Evolutionary conservation across 2,329 filamentous ascomycete genomes (phyloP), one percentile per base, ranked within the genome.

Genomic region (Colletotrichum phormii): DNA sequence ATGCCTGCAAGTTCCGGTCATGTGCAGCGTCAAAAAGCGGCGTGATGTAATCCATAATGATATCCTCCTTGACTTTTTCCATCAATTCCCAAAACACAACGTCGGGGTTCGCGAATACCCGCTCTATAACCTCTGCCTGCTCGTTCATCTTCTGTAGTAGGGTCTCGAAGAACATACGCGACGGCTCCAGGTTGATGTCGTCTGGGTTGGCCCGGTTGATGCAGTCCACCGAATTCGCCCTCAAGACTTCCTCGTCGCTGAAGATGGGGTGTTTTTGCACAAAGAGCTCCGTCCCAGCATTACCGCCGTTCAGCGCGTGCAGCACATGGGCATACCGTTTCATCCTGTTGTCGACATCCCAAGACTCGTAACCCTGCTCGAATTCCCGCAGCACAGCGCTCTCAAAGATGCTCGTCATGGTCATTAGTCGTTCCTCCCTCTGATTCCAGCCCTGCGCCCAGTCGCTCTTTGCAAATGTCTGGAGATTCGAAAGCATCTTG

Each of bases 301-400:
- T 87, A 18, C 95, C 95, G 31, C 94, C 95, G 80, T 97, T 97
- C 57, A 99, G 86, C 2, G 89, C 89, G 71, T 94, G 91, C 69
- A 99, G 84, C 18, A 99, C 95, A 77, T 95, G 91, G 2, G 95
- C 95, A 82, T 98, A 98, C 78, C 93, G 90, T 76, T 89, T 91
- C 96, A 98, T 98, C 66, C 92, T 89, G 2, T 94, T 95, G 75
- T 97, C 93, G 66, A 97, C 91, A 80, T 99, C 96, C 84, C 93
- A 94, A 55, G 91, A 92, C 80, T 97, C 94, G 76, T 97, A 97
- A 4, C 95, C 97, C 79, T 97, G 93, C 82, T 97, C 94, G 77
- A 99, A 99, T 81, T 99, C 97, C 61, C 93, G 90, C 64, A 98
- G 84, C 4, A 97, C 95, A 4, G 95, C 95, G 69, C 92, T 95